phyloP scores from a whole-genome alignment of 768 basidiomycete genomes.

The Lentinula detonsa region DNA sequence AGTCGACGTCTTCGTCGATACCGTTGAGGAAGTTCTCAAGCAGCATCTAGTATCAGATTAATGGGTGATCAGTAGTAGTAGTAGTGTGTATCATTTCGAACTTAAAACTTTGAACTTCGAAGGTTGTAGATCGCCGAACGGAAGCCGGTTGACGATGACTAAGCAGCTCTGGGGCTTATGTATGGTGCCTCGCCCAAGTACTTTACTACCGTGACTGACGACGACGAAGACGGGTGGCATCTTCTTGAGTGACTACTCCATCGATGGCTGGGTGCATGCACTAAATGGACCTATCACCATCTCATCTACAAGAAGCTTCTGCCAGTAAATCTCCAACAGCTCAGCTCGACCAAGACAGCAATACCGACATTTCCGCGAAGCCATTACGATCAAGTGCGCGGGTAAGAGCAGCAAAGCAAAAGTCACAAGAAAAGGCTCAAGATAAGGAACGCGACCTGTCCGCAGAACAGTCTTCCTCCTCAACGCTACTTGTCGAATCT shows the following conservation, averaged over 20 bases:
- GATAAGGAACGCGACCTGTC: conserved; percentile 46
- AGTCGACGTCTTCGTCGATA: conserved; percentile 57
- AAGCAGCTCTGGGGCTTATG: background rate
- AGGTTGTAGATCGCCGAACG: background rate
- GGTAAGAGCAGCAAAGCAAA: conserved; percentile 70
- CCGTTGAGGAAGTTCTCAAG: conserved; percentile 57
- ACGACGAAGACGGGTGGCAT: conserved; percentile 4
- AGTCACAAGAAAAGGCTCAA: conserved; percentile 52
- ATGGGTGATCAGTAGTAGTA: no score
- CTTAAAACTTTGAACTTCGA: background rate
- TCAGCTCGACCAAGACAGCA: conserved; percentile 29
- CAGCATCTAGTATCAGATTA: conserved; percentile 23
- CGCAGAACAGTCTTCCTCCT: conserved; percentile 38
- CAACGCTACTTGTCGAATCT: conserved; percentile 28
- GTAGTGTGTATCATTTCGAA: background rate
- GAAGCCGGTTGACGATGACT: background rate
- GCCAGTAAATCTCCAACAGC: conserved; percentile 56
- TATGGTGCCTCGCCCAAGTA: background rate
- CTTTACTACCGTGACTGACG: conserved; percentile 6
- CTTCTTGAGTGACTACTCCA: conserved; percentile 18
- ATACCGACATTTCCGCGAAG: conserved; percentile 39
- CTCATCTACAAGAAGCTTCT: conserved; percentile 65
- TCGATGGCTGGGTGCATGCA: conserved; percentile 85
- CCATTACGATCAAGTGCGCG: conserved; percentile 69
- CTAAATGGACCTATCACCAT: conserved; percentile 90